A percentile compares a stretch with the other conserved stretches of the same genome.
phyloP scores from a whole-genome alignment of 164 flowering plant genomes.

The Macadamia integrifolia region DNA sequence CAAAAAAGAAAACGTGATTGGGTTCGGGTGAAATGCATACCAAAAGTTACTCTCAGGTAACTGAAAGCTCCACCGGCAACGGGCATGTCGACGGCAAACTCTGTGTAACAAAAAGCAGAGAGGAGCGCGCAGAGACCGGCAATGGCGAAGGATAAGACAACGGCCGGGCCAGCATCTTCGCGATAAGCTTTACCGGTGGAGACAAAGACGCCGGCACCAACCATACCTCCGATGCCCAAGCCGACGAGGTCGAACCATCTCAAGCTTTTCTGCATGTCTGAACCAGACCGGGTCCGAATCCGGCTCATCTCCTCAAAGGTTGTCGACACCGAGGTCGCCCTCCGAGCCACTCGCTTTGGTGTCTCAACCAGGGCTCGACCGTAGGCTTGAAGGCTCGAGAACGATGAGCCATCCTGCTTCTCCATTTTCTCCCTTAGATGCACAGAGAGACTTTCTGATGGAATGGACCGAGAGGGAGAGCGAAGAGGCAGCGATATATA shows the following conservation, averaged over 20 bases:
- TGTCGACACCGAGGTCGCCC: constrained; percentile 60
- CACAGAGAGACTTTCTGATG: too few species aligned
- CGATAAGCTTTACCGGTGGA: constrained; percentile 59
- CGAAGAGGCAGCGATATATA: not conserved
- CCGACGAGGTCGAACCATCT: constrained; percentile 78
- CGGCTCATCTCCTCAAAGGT: constrained; percentile 62
- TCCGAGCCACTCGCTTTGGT: constrained; percentile 40
- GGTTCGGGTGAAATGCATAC: constrained; percentile 24
- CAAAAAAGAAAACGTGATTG: not conserved
- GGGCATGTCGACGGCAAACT: constrained; percentile 77
- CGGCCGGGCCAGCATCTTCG: constrained; percentile 62
- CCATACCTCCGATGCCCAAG: constrained; percentile 85
- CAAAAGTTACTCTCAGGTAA: constrained; percentile 81
- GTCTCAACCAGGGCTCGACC: constrained; percentile 44
- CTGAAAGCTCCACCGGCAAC: constrained; percentile 99
- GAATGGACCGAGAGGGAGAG: not conserved
- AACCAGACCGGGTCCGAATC: constrained; percentile 53
- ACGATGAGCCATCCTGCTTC: constrained; percentile 29
- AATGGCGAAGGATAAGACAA: constrained; percentile 65
- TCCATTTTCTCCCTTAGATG: too few species aligned
- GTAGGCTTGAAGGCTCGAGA: constrained; percentile 47
- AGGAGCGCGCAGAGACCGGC: constrained; percentile 88
- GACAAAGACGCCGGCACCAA: constrained; percentile 88
- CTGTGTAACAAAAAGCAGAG: constrained; percentile 91
- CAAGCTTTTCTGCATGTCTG: constrained; percentile 46